Evolutionary conservation across 78 protist species (phyloP), one percentile per base, ranked within the genome.

Genomic region (Dictyostelium brefeldianum): DNA sequence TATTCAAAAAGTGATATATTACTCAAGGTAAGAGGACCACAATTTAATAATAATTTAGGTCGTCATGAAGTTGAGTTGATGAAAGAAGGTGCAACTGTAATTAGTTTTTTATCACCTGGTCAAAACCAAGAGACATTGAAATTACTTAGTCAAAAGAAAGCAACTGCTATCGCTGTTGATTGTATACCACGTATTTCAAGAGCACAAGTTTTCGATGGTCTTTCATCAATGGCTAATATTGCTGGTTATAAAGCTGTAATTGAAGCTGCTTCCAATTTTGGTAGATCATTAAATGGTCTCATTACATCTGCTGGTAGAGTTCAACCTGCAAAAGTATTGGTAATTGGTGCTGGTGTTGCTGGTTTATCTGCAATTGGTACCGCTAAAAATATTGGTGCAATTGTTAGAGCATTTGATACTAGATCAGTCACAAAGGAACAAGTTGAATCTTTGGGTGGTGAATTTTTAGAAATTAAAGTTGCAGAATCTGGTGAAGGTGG

Each of bases 301-400:
- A 98, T 99, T 50, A 99, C 99, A 2, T 99, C 99, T 2, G 99
- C 99, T 17, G 99, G 99, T 41, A 94, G 92, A 82, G 95, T 96
- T 29, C 96, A 89, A 36, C 99, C 99, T 18, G 99, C 99, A 57
- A 98, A 97, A 83, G 96, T 94, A 15, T 83, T 97, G 27, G 96
- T 98, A 5, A 80, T 97, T 64, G 99, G 99, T 56, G 99, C 94
- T 17, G 99, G 99, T 67, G 99, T 99, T 12, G 99, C 99, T 0
- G 99, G 99, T 54, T 97, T 99, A 3, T 81, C 99, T 0, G 99
- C 99, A 2, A 95, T 98, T 31, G 98, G 96, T 10, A 69, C 97
- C 0, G 99, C 99, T 43, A 96, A 89, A 64, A 96, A 71, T 43
- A 41, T 99, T 80, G 99, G 99, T 27, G 99, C 99, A 22, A 82